phyloP scores from a whole-genome alignment of 306 rosid species.

The Citrullus mucosospermus region DNA sequence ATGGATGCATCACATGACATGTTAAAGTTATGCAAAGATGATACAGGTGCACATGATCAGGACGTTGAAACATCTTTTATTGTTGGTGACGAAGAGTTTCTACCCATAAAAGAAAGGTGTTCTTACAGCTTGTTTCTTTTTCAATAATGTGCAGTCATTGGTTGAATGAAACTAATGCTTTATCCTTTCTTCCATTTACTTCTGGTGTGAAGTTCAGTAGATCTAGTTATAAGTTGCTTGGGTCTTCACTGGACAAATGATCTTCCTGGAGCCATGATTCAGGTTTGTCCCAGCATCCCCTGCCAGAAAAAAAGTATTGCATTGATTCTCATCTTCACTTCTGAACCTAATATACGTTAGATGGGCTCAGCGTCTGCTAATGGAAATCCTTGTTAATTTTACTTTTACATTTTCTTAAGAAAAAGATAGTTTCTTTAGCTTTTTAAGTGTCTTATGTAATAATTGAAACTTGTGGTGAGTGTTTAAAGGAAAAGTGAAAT shows the following conservation, averaged over 20 bases:
- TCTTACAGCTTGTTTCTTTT: background rate
- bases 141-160: constrained; percentile 2
- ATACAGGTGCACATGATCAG: constrained; percentile 18
- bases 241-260: constrained; percentile 98
- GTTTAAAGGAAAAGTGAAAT: background rate
- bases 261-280: constrained; percentile 99
- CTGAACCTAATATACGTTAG: background rate
- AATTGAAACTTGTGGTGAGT: background rate
- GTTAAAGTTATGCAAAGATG: constrained; percentile 51
- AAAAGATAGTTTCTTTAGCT: background rate
- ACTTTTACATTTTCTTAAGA: background rate
- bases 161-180: background rate
- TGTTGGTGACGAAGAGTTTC: constrained; percentile 83
- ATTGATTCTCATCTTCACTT: background rate
- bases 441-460: background rate
- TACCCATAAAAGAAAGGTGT: constrained; percentile 77
- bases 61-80: constrained; percentile 42
- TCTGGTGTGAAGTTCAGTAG: constrained; percentile 57
- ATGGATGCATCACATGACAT: constrained; percentile 83
- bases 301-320: background rate
- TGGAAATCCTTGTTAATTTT: background rate
- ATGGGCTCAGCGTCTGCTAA: background rate
- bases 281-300: constrained; percentile 22
- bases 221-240: constrained; percentile 83
- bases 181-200: constrained; percentile 6